Percentiles rank a stretch among this genome's conserved stretches.
phyloP scores from a whole-genome alignment of 345 rosid species.

The Heritiera fomes region DNA sequence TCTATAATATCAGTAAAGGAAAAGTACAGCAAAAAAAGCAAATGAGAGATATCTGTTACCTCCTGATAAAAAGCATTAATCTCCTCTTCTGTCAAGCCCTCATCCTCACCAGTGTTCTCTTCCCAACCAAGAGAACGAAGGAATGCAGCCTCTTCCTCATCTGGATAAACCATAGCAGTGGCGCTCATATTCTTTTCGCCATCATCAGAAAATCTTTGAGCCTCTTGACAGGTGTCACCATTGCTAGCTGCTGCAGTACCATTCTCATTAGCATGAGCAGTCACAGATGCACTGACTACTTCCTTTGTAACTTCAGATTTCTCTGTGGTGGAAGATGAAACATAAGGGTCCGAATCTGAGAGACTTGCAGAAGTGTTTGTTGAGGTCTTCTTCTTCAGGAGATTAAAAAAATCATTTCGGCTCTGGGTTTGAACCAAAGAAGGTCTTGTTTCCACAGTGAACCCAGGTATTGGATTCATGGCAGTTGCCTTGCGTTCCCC shows the following conservation, averaged over 20 bases:
- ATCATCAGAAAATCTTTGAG: constrained; percentile 41
- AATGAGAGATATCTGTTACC: constrained; percentile 38
- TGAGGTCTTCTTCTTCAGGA: constrained; percentile 65
- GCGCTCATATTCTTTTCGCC: constrained; percentile 30
- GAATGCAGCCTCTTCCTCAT: constrained; percentile 76
- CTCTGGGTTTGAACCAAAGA: constrained; percentile 71
- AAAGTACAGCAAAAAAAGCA: neutral
- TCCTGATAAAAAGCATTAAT: constrained; percentile 60
- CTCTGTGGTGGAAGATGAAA: constrained; percentile 35
- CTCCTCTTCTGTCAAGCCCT: constrained; percentile 85
- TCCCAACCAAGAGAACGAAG: constrained; percentile 98
- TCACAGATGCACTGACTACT: constrained; percentile 38
- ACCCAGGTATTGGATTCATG: constrained; percentile 42
- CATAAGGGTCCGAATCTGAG: constrained; percentile 31
- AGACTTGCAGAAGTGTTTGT: constrained; percentile 38
- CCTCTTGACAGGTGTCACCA: constrained; percentile 40
- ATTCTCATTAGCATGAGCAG: constrained; percentile 42
- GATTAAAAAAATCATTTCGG: constrained; percentile 75
- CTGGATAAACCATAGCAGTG: constrained; percentile 37
- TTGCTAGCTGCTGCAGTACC: constrained; percentile 42
- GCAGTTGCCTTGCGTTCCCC: constrained; percentile 48
- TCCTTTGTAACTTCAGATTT: constrained; percentile 45
- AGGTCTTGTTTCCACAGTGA: constrained; percentile 63
- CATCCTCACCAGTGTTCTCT: constrained; percentile 74
- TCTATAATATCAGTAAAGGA: neutral